Base-by-base conservation (phyloP, 129 eudicot species). In the Lactuca saligna region DNA sequence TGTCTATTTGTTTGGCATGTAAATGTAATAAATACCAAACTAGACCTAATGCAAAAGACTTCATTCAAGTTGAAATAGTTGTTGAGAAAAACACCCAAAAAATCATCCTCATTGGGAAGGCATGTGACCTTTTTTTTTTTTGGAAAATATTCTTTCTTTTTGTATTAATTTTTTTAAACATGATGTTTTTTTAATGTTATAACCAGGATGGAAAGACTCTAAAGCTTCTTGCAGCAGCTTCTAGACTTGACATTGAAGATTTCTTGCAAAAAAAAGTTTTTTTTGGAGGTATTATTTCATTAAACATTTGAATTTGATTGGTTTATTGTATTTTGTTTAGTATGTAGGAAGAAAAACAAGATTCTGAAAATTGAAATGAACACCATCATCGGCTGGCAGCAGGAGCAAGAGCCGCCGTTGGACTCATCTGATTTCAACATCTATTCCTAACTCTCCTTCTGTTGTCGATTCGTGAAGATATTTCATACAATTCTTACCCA, bases 191-290 rank as follows among this genome's bases (percentile, higher is more conserved):
- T 31, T 7, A 4, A 6, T 76, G 56, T 11, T 39, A 48, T 59
- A 68, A 76, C 16, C 79, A 94, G 97, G 97, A 90, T 74, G 99
- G 99, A 51, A 87, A 67, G 81, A 96, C 99, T 64, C 68, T 94
- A 61, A 94, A 94, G 69, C 84, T 85, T 42, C 91, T 94, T 9
- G 96, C 97, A 55, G 90, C 97, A 14, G 99, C 99, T 79, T 93
- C 99, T 54, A 84, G 99, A 74, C 96, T 87, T 14, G 99, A 94
- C 76, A 90, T 94, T 70, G 99, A 94, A 82, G 99, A 94, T 87
- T 94, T 94, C 79, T 70, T 94, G 90, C 97, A 90, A 79, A 94
- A 94, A 79, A 85, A 94, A 84, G 99, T 94, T 60, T 94, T 79
- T n/a, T 77, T 83, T 94, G 64, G 99, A 90, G 99, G 99, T 94